phyloP scores from a whole-genome alignment of 2,329 filamentous ascomycete species.

The Diaporthe longicolla region DNA sequence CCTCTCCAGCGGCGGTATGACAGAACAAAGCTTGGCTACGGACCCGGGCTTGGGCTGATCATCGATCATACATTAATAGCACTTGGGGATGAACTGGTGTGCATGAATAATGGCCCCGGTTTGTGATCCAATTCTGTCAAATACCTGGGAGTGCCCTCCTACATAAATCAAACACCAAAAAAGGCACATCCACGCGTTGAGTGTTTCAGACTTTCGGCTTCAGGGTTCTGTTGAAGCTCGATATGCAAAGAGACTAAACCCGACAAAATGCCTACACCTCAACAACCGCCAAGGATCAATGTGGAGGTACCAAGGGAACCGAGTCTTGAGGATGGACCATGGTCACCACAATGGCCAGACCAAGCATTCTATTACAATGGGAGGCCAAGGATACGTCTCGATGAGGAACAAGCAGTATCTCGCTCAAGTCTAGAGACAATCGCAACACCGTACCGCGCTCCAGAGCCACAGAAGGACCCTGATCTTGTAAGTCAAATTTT shows the following conservation, averaged over 20 bases:
- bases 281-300: constrained; percentile 6
- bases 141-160: not conserved
- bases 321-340: constrained; percentile 14
- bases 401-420: constrained; percentile 1
- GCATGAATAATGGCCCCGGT: not conserved
- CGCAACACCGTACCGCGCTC: not conserved
- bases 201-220: constrained; percentile 4
- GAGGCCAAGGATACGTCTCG: not conserved
- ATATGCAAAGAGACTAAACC: not conserved
- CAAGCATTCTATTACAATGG: constrained; percentile 12
- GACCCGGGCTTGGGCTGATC: not conserved
- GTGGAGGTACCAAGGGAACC: constrained; percentile 21
- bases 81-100: not conserved
- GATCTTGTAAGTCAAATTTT: constrained; percentile 18
- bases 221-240: not conserved
- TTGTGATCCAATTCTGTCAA: not conserved
- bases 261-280: not conserved
- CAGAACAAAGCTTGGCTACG: constrained; percentile 17
- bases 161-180: not conserved
- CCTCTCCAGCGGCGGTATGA: not conserved
- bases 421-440: constrained; percentile 8
- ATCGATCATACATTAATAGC: constrained; percentile 9
- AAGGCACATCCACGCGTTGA: not conserved
- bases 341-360: constrained; percentile 4
- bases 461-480: constrained; percentile 13